A percentile compares a stretch with the other conserved stretches of the same genome.
These are phyloP conservation scores for Neoascochyta sp. DNA, from an alignment of 2,329 filamentous ascomycete genomes.

Conservation along the genomic window DNA sequence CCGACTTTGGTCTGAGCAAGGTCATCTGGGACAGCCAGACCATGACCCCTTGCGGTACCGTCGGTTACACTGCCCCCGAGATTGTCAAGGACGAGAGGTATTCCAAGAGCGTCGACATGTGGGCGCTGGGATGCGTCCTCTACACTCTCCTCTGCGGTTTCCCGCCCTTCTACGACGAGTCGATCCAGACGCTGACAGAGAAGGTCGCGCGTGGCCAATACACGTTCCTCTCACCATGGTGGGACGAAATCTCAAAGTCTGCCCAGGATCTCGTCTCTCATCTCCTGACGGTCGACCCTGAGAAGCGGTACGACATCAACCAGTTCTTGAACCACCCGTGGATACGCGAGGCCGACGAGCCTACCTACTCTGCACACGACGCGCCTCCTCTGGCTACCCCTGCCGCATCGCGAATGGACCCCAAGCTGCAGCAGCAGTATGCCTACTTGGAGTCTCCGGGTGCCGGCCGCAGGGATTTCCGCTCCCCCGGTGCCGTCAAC, in stretches of 20 bases:
- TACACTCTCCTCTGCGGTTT: constrained; percentile 97
- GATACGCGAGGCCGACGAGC: constrained; percentile 70
- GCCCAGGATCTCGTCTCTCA: constrained; percentile 94
- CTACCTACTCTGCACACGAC: constrained; percentile 63
- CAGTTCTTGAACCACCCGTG: constrained; percentile 95
- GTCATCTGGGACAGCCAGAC: constrained; percentile 98
- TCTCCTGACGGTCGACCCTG: constrained; percentile 87
- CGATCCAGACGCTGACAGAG: constrained; percentile 92
- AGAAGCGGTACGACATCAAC: constrained; percentile 88
- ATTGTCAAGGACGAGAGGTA: constrained; percentile 99
- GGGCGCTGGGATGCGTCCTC: constrained; percentile 92
- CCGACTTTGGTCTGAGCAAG: constrained; percentile 96
- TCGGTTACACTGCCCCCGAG: constrained; percentile 95
- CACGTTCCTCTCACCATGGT: constrained; percentile 97
- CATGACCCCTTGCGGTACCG: constrained; percentile 98
- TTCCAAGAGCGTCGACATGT: constrained; percentile 99
- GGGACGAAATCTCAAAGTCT: constrained; percentile 95
- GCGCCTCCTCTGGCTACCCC: constrained; percentile 71
- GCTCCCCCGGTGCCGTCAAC: constrained; percentile 91
- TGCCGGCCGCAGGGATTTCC: constrained; percentile 81
- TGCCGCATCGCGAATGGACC: constrained; percentile 57
- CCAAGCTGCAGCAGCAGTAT: constrained; percentile 50
- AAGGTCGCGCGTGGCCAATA: constrained; percentile 97
- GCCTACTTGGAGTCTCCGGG: constrained; percentile 57
- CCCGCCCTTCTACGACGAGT: constrained; percentile 97